Evolutionary conservation across 768 basidiomycete species (phyloP).

Genomic region (Paxillus rubicundulus): DNA sequence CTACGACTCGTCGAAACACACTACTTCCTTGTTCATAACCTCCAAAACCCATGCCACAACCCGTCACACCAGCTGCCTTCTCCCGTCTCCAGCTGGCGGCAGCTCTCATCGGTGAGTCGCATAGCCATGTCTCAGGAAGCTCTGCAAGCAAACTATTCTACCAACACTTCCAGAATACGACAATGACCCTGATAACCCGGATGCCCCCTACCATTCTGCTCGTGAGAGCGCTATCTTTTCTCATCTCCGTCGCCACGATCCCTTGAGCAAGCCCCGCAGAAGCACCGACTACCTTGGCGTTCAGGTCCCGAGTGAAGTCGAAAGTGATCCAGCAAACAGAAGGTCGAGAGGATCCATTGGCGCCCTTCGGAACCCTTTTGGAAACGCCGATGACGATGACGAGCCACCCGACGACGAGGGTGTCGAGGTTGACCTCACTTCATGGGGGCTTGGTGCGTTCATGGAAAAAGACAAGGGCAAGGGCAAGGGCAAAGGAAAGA

Average conservation of each 20-base stretch:
- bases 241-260: slow-evolving; percentile 61
- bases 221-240: slow-evolving; percentile 85
- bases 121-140: background rate
- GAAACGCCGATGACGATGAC: slow-evolving; percentile 55
- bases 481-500: slow-evolving; percentile 42
- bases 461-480: slow-evolving; percentile 64
- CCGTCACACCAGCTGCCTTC: slow-evolving; percentile 45
- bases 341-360: slow-evolving; percentile 58
- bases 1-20: no score
- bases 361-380: slow-evolving; percentile 72
- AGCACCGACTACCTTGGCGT: slow-evolving; percentile 68
- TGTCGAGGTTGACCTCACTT: slow-evolving; percentile 75
- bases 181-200: slow-evolving; percentile 74
- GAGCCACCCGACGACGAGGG: slow-evolving; percentile 48
- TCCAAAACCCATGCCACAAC: slow-evolving; percentile 17
- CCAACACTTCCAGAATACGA: slow-evolving; percentile 67
- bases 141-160: slow-evolving; percentile 4
- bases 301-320: slow-evolving; percentile 60
- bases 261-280: slow-evolving; percentile 49
- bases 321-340: slow-evolving; percentile 47
- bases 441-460: slow-evolving; percentile 81
- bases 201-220: slow-evolving; percentile 59
- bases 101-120: slow-evolving; percentile 68
- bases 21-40: background rate
- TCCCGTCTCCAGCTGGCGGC: slow-evolving; percentile 87